Evolutionary conservation across 1,284 basidiomycete species (phyloP).

Genomic region (Exobasidium cylindrosporum): DNA sequence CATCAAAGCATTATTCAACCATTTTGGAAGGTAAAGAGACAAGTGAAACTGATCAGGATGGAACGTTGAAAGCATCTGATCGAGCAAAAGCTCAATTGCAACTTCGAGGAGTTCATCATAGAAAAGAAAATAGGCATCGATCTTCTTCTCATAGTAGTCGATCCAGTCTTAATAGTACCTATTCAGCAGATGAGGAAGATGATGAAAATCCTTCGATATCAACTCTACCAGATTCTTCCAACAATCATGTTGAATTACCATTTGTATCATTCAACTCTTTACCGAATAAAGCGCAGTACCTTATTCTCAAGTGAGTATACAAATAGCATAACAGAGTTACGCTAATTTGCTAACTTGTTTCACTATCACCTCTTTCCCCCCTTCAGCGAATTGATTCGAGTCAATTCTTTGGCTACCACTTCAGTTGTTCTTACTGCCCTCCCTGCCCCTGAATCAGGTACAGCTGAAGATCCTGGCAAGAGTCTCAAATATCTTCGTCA

Average conservation of each 20-base stretch:
- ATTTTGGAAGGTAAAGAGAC: background rate
- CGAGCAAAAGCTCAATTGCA: background rate
- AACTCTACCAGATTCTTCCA: background rate
- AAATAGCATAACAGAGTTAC: background rate
- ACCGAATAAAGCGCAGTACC: slow-evolving; percentile 53
- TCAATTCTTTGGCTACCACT: slow-evolving; percentile 39
- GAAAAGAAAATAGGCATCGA: background rate
- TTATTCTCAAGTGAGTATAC: slow-evolving; percentile 42
- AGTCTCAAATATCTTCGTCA: slow-evolving; percentile 44
- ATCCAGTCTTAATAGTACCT: background rate
- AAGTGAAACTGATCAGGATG: slow-evolving; percentile 10
- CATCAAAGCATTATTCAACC: slow-evolving; percentile 1
- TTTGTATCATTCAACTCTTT: slow-evolving; percentile 50
- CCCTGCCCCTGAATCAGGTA: slow-evolving; percentile 50
- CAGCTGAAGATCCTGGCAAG: slow-evolving; percentile 34
- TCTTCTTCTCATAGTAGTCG: background rate
- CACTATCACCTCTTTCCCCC: background rate
- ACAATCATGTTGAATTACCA: slow-evolving; percentile 15
- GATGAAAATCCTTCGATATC: too few species aligned
- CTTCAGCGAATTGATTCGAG: slow-evolving; percentile 42
- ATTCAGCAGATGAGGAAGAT: background rate
- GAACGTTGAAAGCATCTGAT: slow-evolving; percentile 14
- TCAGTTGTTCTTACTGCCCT: slow-evolving; percentile 51
- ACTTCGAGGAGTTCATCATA: background rate
- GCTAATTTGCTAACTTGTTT: background rate